Base-by-base conservation (phyloP, 306 rosid genomes). In the Prunus davidiana region DNA sequence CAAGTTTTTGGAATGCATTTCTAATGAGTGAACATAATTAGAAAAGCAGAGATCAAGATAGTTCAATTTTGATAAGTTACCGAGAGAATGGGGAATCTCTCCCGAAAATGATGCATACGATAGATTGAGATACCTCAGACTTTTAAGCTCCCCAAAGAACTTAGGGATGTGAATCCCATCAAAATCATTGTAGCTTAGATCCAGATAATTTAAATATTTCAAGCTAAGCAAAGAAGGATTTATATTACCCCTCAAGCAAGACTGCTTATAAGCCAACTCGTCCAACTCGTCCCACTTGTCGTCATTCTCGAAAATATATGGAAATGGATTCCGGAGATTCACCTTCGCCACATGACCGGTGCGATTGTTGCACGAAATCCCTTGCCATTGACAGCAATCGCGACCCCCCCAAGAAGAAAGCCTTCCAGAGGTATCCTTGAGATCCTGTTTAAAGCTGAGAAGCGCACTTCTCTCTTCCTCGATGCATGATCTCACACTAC, bases 11-110 rank as follows among this genome's bases (percentile, higher is more conserved):
- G 38, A 32, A 32, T 32, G 7, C 0, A 25, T 0, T n/a, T n/a
- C n/a, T n/a, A n/a, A n/a, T 20, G 30, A 74, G 71, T 10, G 75
- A 25, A 0, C 2, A 25, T 25, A 25, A 24, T 24, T 0, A 27
- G 27, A 27, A 25, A 25, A 25, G 28, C 28, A 27, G 32, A 80
- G 71, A 19, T 80, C 80, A 51, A 80, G 73, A 51, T 9, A 60
- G 67, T 69, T 61, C 72, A 80, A n/a, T 12, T n/a, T 69, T 45
- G 84, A 74, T 52, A 80, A 57, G 34, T 69, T 52, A 19, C 76
- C 73, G 5, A 80, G 52, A 41, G 47, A 68, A 13, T 43, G 6
- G 6, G 80, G 80, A 38, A 80, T 65, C 25, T 18, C 60, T 15
- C 80, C 80, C 0, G 8, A 12, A 54, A 69, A 75, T 3, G 52